Base-by-base conservation (phyloP, 208 protist species). In the Borovskyia barvae region DNA sequence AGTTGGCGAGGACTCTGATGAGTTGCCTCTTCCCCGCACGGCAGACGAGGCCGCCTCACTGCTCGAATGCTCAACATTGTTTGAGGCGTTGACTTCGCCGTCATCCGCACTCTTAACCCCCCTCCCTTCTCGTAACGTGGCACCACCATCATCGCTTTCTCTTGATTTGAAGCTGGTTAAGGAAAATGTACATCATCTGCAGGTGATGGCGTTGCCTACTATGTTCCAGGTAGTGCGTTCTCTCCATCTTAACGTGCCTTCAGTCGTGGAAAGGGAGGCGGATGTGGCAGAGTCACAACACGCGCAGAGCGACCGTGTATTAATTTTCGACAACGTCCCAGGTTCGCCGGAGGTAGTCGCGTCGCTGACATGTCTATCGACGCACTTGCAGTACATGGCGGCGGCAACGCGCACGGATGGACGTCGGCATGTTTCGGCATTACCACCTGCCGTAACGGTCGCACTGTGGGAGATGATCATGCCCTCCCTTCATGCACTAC, bases 401-500 rank as follows among this genome's bases (percentile, higher is more conserved):
- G 15, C 33, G n/a, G 62, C 60, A 3, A 20, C 47, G 2, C 62
- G 47, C 33, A 56, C 52, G 11, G 78, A 71, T 33, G 85, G 77
- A 1, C 68, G 81, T 1, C 75, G 75, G 8, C 74, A 77, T 45
- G 76, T 79, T 37, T 33, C 69, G 1, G 63, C 78, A 2, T 75
- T 92, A 48, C 79, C 81, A 8, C 72, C 81, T 12, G 15, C 73
- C 3, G 65, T 87, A 2, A 75, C 79, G 5, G 71, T 59, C 2
- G 72, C 64, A 35, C 69, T 92, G n/a, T 92, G 85, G 79, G 55
- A 60, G 17, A n/a, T 8, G 4, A 66, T 80, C 3, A 66, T 81
- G 33, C 61, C 69, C 0, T 19, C 47, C 19, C 33, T 82, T 36
- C 73, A 72, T 24, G 32, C 36, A 0, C 5, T 2, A 11, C 25